Percentiles rank a stretch among this genome's conserved stretches.
phyloP scores from a whole-genome alignment of 1,284 basidiomycete genomes.

The Cystobasidiaceae sp. region DNA sequence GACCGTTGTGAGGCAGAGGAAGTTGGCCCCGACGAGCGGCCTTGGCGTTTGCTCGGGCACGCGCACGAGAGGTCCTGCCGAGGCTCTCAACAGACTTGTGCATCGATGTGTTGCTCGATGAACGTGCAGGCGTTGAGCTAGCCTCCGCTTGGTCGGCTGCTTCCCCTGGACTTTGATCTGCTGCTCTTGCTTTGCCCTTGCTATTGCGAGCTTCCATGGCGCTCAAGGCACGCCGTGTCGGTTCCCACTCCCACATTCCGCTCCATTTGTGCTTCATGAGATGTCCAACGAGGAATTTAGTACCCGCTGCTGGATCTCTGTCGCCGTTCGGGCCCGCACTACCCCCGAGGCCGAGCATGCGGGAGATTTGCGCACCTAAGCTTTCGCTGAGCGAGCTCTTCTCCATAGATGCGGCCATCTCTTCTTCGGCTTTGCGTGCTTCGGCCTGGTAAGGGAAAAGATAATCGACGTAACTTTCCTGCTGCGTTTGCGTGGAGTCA shows the following conservation, averaged over 20 bases:
- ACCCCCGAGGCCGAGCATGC: background rate
- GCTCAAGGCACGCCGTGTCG: background rate
- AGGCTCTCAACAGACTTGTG: constrained; percentile 18
- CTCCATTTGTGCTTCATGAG: constrained; percentile 18
- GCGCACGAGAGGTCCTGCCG: background rate
- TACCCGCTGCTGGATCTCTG: constrained; percentile 2
- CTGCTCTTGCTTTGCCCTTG: background rate
- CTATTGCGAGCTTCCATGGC: background rate
- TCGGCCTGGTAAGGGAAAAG: constrained; percentile 27
- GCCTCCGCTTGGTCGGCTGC: no score
- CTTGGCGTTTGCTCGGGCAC: background rate
- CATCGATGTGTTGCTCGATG: background rate
- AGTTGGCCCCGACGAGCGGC: background rate
- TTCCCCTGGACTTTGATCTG: no score
- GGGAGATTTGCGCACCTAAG: background rate
- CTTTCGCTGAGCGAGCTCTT: background rate
- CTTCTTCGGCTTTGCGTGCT: background rate
- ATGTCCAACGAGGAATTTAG: constrained; percentile 13
- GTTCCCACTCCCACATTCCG: constrained; percentile 29
- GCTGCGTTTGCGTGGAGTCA: background rate
- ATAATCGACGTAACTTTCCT: constrained; percentile 10
- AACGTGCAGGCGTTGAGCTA: no score
- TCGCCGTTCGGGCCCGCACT: background rate
- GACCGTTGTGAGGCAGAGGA: background rate
- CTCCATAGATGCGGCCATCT: background rate